phyloP scores from a whole-genome alignment of 345 rosid genomes.

The Eucalyptus caleyi region DNA sequence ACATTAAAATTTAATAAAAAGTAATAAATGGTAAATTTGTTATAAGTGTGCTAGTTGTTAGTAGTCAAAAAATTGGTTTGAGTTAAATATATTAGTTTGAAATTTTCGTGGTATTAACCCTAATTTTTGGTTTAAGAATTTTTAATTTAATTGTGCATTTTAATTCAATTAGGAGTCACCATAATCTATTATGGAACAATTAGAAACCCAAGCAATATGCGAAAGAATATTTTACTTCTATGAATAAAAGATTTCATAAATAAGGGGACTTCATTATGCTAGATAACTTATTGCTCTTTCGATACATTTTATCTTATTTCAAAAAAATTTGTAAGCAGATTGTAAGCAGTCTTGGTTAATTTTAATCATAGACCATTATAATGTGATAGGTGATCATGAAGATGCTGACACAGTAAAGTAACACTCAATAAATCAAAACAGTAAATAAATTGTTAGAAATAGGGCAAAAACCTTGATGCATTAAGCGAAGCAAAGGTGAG shows the following conservation, averaged over 20 bases:
- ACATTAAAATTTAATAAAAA: no score
- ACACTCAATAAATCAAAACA: background rate
- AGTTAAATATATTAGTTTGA: no score
- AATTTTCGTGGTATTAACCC: no score
- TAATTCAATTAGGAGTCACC: background rate
- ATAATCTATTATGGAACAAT: background rate
- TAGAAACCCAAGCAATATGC: background rate
- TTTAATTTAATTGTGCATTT: background rate
- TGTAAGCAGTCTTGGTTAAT: background rate
- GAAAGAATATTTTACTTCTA: background rate
- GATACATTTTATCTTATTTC: background rate
- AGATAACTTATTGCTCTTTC: no score
- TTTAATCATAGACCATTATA: background rate
- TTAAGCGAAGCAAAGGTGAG: background rate
- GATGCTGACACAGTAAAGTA: background rate
- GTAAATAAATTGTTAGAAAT: background rate
- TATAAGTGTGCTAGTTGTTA: no score
- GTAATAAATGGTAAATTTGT: no score
- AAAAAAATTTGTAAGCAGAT: background rate
- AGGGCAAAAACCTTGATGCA: background rate
- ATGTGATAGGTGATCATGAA: background rate
- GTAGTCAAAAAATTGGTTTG: no score
- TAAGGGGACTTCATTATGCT: background rate
- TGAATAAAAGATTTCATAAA: background rate
- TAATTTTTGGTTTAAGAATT: fast-evolving